Conservation (phyloP, 108 stramenopile species). For the Skeletonema costatum region DNA sequence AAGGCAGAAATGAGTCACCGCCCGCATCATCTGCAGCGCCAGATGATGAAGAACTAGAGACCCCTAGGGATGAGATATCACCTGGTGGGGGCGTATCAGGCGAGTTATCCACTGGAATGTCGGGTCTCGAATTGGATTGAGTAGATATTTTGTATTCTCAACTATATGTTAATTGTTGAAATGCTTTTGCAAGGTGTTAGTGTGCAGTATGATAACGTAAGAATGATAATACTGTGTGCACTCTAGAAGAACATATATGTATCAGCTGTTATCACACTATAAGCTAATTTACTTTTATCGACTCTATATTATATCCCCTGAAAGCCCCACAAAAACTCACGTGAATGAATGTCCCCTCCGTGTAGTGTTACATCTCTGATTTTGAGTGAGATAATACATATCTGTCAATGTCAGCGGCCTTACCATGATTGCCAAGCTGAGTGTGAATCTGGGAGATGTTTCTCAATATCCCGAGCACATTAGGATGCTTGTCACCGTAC, state of each 20-base stretch:
- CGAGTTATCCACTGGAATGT: slow-evolving; percentile 25
- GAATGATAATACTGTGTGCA: neutral
- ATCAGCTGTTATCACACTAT: neutral
- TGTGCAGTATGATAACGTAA: neutral
- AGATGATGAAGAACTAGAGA: neutral
- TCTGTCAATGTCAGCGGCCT: slow-evolving; percentile 40
- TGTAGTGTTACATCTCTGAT: neutral
- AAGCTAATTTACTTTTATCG: neutral
- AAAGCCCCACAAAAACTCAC: neutral
- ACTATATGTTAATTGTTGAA: neutral
- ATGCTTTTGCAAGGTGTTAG: neutral
- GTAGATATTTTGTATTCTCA: neutral
- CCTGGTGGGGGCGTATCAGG: neutral
- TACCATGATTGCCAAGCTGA: slow-evolving; percentile 39
- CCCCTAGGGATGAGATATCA: neutral
- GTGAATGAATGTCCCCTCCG: neutral
- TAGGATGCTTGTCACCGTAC: slow-evolving; percentile 40
- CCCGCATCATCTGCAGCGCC: neutral
- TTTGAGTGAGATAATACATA: slow-evolving; percentile 30
- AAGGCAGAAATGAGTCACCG: neutral
- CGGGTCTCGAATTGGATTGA: slow-evolving; percentile 45
- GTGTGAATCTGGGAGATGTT: slow-evolving; percentile 34
- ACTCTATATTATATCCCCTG: neutral
- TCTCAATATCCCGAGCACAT: slow-evolving; percentile 34
- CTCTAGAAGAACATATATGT: neutral